phyloP scores from a whole-genome alignment of 129 eudicot species.

The Escallonia rubra region DNA sequence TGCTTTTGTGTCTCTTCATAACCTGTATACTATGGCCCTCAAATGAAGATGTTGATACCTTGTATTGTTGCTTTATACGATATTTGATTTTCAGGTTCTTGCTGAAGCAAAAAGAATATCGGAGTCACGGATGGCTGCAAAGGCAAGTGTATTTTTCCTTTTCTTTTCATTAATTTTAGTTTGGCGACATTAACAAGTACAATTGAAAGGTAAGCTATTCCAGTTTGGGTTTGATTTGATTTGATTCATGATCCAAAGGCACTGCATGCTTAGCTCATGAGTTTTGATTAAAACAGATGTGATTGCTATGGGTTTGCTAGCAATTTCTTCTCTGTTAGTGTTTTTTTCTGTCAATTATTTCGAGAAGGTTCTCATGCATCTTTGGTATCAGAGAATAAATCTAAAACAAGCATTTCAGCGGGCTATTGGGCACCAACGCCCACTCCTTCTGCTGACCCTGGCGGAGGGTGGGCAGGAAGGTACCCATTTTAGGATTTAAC shows the following conservation, averaged over 20 bases:
- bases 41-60: not conserved
- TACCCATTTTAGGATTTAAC: no score
- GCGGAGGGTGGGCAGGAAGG: no score
- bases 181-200: no score
- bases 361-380: no score
- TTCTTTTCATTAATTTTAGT: not conserved
- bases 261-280: not conserved
- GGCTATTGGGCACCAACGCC: no score
- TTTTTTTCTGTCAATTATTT: no score
- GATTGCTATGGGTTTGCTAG: no score
- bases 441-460: no score
- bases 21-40: not conserved
- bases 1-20: not conserved
- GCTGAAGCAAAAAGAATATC: constrained; percentile 84
- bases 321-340: no score
- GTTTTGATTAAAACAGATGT: no score
- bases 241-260: not conserved
- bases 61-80: not conserved
- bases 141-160: constrained; percentile 37
- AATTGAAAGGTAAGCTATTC: not conserved
- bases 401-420: no score
- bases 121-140: constrained; percentile 81
- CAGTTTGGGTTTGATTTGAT: not conserved
- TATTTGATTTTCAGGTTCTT: constrained; percentile 49
- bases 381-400: no score